phyloP scores from a whole-genome alignment of 441 rosid species.

The Pelargonium myrrhifolium region DNA sequence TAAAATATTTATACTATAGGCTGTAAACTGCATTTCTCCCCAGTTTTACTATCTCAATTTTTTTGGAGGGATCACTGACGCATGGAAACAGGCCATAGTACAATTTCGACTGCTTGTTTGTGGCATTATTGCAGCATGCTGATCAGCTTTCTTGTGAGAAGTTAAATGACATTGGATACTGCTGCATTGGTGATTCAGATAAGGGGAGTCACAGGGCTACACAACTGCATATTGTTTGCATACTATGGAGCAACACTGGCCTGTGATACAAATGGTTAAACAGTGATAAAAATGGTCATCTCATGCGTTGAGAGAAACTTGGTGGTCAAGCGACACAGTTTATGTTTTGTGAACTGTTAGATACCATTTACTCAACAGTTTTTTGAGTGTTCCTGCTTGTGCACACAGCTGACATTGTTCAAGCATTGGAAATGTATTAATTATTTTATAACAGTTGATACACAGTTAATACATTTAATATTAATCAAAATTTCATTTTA shows the following conservation, averaged over 20 bases:
- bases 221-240: constrained; percentile 37
- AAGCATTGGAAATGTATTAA: constrained; percentile 55
- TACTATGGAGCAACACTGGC: constrained; percentile 58
- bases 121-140: constrained; percentile 79
- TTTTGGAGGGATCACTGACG: constrained; percentile 58
- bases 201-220: constrained; percentile 52
- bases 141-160: constrained; percentile 61
- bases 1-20: constrained; percentile 21
- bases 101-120: constrained; percentile 64
- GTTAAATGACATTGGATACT: constrained; percentile 64
- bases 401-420: constrained; percentile 44
- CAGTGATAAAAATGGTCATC: constrained; percentile 59
- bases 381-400: constrained; percentile 39
- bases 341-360: constrained; percentile 43
- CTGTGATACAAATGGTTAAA: constrained; percentile 56
- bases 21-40: constrained; percentile 32
- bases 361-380: constrained; percentile 27
- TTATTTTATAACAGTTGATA: constrained; percentile 52
- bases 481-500: constrained; percentile 38
- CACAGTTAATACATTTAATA: constrained; percentile 43
- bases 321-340: constrained; percentile 48
- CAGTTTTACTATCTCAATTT: constrained; percentile 27
- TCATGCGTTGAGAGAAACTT: constrained; percentile 54
- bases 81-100: constrained; percentile 71
- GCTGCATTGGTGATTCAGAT: constrained; percentile 69